Conservation (phyloP, 805 yeast species). For the Cyberlindnera suaveolens region DNA sequence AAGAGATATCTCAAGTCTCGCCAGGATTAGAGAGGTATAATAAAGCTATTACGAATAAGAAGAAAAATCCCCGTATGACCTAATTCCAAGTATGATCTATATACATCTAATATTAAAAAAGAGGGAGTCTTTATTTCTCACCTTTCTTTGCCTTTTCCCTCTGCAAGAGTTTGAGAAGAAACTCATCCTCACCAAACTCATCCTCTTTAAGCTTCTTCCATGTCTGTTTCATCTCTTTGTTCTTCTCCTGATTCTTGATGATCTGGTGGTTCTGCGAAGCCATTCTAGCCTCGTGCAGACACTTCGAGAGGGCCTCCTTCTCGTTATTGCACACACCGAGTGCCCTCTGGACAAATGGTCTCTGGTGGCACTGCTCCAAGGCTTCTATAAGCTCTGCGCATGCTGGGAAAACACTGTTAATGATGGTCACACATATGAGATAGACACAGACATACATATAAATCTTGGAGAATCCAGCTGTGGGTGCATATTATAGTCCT, state of each 20-base stretch:
- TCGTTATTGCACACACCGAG: slow-evolving; percentile 82
- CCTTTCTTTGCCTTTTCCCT: slow-evolving; percentile 37
- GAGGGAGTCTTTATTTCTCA: slow-evolving; percentile 1
- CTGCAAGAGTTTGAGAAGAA: slow-evolving; percentile 59
- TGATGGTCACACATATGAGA: background rate
- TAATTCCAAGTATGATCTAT: slow-evolving; percentile 1
- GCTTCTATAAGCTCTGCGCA: slow-evolving; percentile 83
- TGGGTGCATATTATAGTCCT: slow-evolving; percentile 40
- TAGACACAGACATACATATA: slow-evolving; percentile 14
- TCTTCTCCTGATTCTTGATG: slow-evolving; percentile 47
- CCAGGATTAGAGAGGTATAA: slow-evolving; percentile 58
- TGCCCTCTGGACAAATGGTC: slow-evolving; percentile 59
- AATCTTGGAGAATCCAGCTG: slow-evolving; percentile 45
- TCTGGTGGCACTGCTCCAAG: slow-evolving; percentile 80
- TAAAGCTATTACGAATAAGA: background rate
- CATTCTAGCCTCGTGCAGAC: slow-evolving; percentile 74
- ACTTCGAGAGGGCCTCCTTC: slow-evolving; percentile 70
- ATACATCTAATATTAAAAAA: background rate
- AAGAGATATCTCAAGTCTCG: slow-evolving; percentile 87
- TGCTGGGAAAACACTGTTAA: slow-evolving; percentile 29
- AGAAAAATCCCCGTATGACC: background rate
- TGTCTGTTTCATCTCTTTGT: slow-evolving; percentile 45
- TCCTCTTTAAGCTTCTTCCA: slow-evolving; percentile 68
- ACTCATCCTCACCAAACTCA: slow-evolving; percentile 68
- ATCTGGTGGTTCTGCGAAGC: slow-evolving; percentile 51